Percentiles rank a stretch among this genome's conserved stretches.
Conservation (phyloP, 805 yeast genomes). For the Hanseniaspora mollemarum region DNA sequence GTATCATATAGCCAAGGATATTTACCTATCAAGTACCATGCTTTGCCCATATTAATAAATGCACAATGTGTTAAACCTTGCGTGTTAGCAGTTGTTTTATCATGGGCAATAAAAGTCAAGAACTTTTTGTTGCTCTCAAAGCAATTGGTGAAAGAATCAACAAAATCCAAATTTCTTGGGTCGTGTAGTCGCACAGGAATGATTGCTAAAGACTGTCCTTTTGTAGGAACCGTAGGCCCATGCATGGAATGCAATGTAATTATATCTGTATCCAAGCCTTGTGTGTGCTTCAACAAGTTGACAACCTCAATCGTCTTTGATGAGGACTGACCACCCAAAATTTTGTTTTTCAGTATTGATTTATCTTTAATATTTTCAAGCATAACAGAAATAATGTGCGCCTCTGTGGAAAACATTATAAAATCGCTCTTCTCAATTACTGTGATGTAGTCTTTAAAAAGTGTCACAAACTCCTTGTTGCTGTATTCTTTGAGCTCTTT, state of each 20-base stretch:
- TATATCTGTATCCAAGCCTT: constrained; percentile 65
- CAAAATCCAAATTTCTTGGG: constrained; percentile 45
- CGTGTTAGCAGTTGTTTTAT: constrained; percentile 91
- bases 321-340: constrained; percentile 97
- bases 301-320: constrained; percentile 80
- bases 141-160: constrained; percentile 55
- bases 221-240: constrained; percentile 81
- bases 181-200: constrained; percentile 34
- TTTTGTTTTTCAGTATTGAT: constrained; percentile 31
- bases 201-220: constrained; percentile 86
- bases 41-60: constrained; percentile 89
- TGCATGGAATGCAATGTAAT: constrained; percentile 84
- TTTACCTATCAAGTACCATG: constrained; percentile 73
- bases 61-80: constrained; percentile 99
- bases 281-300: constrained; percentile 60
- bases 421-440: constrained; percentile 46
- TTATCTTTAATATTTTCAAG: constrained; percentile 25
- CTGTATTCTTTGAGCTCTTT: neutral
- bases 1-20: constrained; percentile 68
- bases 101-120: constrained; percentile 79
- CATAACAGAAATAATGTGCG: constrained; percentile 65
- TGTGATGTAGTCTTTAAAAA: neutral
- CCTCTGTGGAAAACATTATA: constrained; percentile 84
- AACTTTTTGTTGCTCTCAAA: constrained; percentile 66
- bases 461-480: neutral